phyloP scores from a whole-genome alignment of 2,329 filamentous ascomycete species.

The Pseudopithomyces chartarum region DNA sequence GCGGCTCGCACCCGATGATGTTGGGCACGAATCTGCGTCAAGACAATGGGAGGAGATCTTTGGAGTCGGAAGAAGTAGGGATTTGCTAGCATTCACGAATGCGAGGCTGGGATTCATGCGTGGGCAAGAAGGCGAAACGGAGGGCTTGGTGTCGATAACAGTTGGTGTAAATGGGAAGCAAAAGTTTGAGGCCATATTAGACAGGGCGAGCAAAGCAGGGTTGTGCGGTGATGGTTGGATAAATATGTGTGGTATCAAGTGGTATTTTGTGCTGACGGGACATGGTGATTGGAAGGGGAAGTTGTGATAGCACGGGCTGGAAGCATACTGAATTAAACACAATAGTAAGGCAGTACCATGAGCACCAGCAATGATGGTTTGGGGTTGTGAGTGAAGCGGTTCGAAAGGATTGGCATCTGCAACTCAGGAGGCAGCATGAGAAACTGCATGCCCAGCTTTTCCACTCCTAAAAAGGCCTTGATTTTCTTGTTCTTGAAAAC shows the following conservation, averaged over 20 bases:
- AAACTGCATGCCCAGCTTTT: too few relatives aligned
- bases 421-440: too few relatives aligned
- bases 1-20: conserved; percentile 45
- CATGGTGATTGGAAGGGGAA: conserved; percentile 20
- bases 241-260: conserved; percentile 47
- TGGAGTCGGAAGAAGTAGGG: conserved; percentile 47
- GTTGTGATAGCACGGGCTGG: too few relatives aligned
- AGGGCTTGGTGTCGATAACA: conserved; percentile 47
- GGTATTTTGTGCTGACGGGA: conserved; percentile 40
- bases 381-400: too few relatives aligned
- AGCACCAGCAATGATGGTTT: too few relatives aligned
- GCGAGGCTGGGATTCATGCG: conserved; percentile 44
- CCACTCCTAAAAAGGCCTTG: too few relatives aligned
- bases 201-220: conserved; percentile 36
- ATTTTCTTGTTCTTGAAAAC: too few relatives aligned
- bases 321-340: too few relatives aligned
- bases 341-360: too few relatives aligned
- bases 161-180: conserved; percentile 45
- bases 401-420: too few relatives aligned
- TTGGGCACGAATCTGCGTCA: conserved; percentile 42
- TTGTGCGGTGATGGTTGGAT: conserved; percentile 39
- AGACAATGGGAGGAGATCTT: conserved; percentile 50
- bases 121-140: conserved; percentile 36
- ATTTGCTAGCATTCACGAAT: conserved; percentile 45
- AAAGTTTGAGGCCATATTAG: conserved; percentile 37